Conservation (phyloP, 176 grass and related monocot species). For the Oropetium thomaeum region DNA sequence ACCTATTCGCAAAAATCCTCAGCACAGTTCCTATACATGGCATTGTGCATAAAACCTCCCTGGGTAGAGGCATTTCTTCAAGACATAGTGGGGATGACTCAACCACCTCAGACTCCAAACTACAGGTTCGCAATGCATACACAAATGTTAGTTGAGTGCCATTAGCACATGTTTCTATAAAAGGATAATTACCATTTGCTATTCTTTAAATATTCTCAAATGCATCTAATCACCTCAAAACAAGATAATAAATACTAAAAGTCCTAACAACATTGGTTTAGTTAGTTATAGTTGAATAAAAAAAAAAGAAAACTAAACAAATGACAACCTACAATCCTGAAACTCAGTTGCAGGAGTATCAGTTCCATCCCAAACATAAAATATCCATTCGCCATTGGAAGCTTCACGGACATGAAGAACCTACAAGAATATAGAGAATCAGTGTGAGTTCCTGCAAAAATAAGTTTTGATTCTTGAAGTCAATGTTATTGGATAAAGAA, state of each 20-base stretch:
- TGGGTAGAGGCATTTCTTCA: slow-evolving; percentile 54
- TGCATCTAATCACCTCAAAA: not conserved
- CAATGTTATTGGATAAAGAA: slow-evolving; percentile 22
- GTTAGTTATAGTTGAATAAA: slow-evolving; percentile 8
- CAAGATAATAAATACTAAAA: slow-evolving; percentile 2
- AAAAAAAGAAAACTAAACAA: slow-evolving; percentile 16
- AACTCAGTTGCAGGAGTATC: slow-evolving; percentile 54
- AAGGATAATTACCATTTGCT: slow-evolving; percentile 1
- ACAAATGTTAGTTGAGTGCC: slow-evolving; percentile 5
- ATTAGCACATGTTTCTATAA: slow-evolving; percentile 26
- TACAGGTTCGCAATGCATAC: slow-evolving; percentile 21
- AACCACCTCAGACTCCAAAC: slow-evolving; percentile 31
- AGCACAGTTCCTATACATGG: slow-evolving; percentile 73
- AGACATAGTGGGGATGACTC: slow-evolving; percentile 47
- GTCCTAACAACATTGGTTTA: not conserved
- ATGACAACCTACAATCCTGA: slow-evolving; percentile 15
- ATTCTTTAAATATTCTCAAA: not conserved
- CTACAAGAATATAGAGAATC: slow-evolving; percentile 42
- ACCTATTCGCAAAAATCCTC: slow-evolving; percentile 46
- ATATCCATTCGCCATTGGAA: slow-evolving; percentile 46
- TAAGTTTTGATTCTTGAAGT: slow-evolving; percentile 21
- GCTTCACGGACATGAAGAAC: slow-evolving; percentile 75
- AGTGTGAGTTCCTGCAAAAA: not conserved
- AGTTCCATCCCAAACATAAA: slow-evolving; percentile 95
- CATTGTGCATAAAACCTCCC: slow-evolving; percentile 62